Conservation (phyloP, 768 basidiomycete genomes). For the Trametes maxima region DNA sequence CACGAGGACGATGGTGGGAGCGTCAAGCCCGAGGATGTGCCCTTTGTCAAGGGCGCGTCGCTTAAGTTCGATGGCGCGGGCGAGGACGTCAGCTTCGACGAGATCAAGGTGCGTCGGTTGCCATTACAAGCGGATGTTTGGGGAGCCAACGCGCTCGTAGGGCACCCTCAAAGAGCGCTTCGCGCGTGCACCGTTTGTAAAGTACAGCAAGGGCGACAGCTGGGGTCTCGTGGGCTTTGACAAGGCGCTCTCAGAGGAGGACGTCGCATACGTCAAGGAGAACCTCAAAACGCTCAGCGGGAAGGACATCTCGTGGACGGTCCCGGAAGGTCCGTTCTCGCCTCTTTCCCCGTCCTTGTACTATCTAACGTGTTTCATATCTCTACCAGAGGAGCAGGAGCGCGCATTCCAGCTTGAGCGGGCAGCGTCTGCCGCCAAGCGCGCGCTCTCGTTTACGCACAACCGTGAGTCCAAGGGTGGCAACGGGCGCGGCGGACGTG, state of each 20-base stretch:
- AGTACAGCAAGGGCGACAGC: conserved; percentile 48
- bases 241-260: conserved; percentile 70
- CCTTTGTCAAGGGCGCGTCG: conserved; percentile 47
- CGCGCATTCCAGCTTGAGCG: conserved; percentile 75
- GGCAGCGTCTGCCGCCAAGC: conserved; percentile 66
- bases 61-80: conserved; percentile 55
- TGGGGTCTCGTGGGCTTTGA: conserved; percentile 57
- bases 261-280: conserved; percentile 69
- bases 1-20: conserved; percentile 53
- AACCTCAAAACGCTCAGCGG: conserved; percentile 65
- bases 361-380: conserved; percentile 8
- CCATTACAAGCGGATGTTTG: not conserved
- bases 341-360: not conserved
- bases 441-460: conserved; percentile 43
- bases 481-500: conserved; percentile 47
- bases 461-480: conserved; percentile 45
- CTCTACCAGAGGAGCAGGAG: conserved; percentile 63
- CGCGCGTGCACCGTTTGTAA: conserved; percentile 48
- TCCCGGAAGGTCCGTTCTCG: conserved; percentile 54
- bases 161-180: conserved; percentile 52
- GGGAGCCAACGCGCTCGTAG: conserved; percentile 30
- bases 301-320: conserved; percentile 64
- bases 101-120: conserved; percentile 48
- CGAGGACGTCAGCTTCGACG: conserved; percentile 60
- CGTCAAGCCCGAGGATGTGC: conserved; percentile 46